A percentile compares a stretch with the other conserved stretches of the same genome.
phyloP scores from a whole-genome alignment of 768 basidiomycete species.

The Mycena kentingensis region DNA sequence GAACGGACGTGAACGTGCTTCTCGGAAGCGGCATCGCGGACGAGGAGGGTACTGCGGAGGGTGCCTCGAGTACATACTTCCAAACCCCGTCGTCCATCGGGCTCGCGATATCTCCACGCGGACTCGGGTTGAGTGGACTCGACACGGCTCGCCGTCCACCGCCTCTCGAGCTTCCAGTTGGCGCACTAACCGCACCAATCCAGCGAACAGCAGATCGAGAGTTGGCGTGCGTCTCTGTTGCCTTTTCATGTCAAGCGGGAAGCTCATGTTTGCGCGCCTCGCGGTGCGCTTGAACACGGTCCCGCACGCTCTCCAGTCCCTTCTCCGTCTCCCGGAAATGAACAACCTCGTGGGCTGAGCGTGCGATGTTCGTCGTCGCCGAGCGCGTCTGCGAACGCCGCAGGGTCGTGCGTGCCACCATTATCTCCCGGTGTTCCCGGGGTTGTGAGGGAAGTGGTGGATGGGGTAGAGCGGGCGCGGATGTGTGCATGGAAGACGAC shows the following conservation, averaged over 20 bases:
- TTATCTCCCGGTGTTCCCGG: slow-evolving; percentile 10
- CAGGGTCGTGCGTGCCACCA: neutral
- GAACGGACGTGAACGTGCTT: slow-evolving; percentile 86
- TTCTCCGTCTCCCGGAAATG: slow-evolving; percentile 78
- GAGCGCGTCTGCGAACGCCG: neutral
- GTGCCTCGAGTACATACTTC: slow-evolving; percentile 19
- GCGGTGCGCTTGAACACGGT: slow-evolving; percentile 69
- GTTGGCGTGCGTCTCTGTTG: slow-evolving; percentile 49
- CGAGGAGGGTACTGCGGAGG: slow-evolving; percentile 76
- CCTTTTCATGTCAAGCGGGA: slow-evolving; percentile 30
- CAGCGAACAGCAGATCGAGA: slow-evolving; percentile 30
- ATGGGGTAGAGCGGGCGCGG: slow-evolving; percentile 57
- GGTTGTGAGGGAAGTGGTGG: slow-evolving; percentile 50
- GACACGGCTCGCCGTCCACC: neutral
- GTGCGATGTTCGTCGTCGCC: slow-evolving; percentile 3
- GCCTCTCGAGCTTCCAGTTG: neutral
- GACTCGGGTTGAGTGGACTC: neutral
- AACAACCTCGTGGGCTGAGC: slow-evolving; percentile 61
- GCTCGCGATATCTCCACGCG: neutral
- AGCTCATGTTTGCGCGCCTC: slow-evolving; percentile 60
- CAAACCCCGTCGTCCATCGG: neutral
- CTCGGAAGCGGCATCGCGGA: slow-evolving; percentile 83
- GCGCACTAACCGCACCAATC: neutral
- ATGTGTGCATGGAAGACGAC: slow-evolving; percentile 25
- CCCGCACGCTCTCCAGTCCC: slow-evolving; percentile 59